phyloP scores from a whole-genome alignment of 306 rosid species.

The Quercus agrifolia region DNA sequence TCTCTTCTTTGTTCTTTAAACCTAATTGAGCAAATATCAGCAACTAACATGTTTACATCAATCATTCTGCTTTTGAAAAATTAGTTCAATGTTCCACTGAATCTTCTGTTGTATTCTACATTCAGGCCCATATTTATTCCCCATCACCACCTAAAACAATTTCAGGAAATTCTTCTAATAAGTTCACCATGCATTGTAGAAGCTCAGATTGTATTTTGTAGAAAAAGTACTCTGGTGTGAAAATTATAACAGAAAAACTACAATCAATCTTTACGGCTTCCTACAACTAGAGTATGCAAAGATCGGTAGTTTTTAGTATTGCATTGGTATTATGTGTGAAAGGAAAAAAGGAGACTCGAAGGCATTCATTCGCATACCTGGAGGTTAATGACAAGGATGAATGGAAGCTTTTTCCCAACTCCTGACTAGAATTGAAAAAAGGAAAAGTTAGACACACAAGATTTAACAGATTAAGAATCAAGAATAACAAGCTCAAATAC shows the following conservation, averaged over 20 bases:
- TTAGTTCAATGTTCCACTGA: background rate
- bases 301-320: background rate
- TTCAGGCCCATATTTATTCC: background rate
- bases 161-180: background rate
- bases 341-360: background rate
- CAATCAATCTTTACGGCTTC: background rate
- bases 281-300: background rate
- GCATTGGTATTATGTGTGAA: background rate
- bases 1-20: background rate
- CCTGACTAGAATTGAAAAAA: constrained; percentile 56
- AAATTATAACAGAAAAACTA: background rate
- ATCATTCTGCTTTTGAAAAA: background rate
- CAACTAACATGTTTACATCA: background rate
- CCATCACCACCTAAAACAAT: background rate
- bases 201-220: background rate
- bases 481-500: constrained; percentile 2
- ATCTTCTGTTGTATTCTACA: background rate
- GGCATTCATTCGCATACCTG: constrained; percentile 55
- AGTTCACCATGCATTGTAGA: background rate
- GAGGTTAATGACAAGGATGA: constrained; percentile 74
- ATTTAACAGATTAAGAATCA: constrained; percentile 1
- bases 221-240: background rate
- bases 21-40: background rate
- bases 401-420: constrained; percentile 80
- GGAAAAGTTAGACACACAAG: constrained; percentile 14